Percentiles rank a stretch among this genome's conserved stretches.
These are phyloP conservation scores for Aethionema arabicum DNA, from an alignment of 345 rosid genomes.

Conservation along the genomic window DNA sequence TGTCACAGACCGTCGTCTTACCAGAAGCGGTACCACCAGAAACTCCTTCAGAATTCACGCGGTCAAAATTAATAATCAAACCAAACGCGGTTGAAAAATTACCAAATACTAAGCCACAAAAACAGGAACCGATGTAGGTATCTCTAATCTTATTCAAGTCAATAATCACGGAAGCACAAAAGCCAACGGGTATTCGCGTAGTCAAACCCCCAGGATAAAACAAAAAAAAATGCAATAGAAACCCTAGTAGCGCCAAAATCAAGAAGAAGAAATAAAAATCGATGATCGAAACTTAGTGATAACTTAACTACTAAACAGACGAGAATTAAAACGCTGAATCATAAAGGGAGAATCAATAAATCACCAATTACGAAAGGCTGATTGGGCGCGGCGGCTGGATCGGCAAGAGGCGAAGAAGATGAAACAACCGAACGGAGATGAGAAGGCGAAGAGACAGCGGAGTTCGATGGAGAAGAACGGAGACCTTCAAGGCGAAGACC, in stretches of 20 bases:
- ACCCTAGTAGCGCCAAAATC: background rate
- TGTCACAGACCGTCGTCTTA: constrained; percentile 97
- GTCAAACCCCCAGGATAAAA: constrained; percentile 28
- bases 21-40: constrained; percentile 99
- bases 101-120: background rate
- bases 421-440: constrained; percentile 28
- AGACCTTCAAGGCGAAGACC: constrained; percentile 86
- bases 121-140: background rate
- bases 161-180: constrained; percentile 3
- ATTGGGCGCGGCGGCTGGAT: constrained; percentile 37
- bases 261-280: background rate
- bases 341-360: background rate
- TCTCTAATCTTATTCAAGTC: background rate
- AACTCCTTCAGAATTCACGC: constrained; percentile 54
- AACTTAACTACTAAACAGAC: background rate
- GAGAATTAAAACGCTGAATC: background rate
- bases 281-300: constrained; percentile 16
- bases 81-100: background rate
- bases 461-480: constrained; percentile 54
- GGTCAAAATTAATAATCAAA: background rate
- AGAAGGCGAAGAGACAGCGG: constrained; percentile 46
- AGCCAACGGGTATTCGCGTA: background rate
- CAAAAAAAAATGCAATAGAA: constrained; percentile 8
- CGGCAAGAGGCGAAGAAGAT: constrained; percentile 28
- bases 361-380: constrained; percentile 96